phyloP scores from a whole-genome alignment of 805 yeast genomes.

The Saturnispora ahearnii region DNA sequence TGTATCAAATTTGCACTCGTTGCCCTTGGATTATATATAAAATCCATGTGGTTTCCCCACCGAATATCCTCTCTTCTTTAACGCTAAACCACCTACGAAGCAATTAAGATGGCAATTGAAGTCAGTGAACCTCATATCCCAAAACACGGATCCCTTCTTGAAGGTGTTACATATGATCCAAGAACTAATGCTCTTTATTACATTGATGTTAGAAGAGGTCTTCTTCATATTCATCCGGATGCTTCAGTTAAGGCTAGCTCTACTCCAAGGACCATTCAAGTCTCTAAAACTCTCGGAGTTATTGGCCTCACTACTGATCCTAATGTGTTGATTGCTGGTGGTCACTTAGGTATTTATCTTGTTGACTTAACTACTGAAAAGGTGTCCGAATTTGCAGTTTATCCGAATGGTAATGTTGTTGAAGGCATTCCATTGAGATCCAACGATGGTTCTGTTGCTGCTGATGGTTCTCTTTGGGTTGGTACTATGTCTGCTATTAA shows the following conservation, averaged over 20 bases:
- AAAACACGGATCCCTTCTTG: slow-evolving; percentile 42
- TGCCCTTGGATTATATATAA: background rate
- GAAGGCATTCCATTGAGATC: slow-evolving; percentile 40
- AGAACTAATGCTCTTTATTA: slow-evolving; percentile 44
- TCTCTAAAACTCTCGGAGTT: slow-evolving; percentile 52
- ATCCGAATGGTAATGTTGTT: slow-evolving; percentile 29
- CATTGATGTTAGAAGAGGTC: slow-evolving; percentile 38
- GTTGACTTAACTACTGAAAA: slow-evolving; percentile 35
- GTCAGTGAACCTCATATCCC: slow-evolving; percentile 19
- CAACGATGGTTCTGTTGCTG: slow-evolving; percentile 78
- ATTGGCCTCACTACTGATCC: slow-evolving; percentile 56
- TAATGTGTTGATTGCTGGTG: slow-evolving; percentile 50
- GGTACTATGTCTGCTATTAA: slow-evolving; percentile 57
- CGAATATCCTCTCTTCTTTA: background rate
- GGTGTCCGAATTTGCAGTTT: slow-evolving; percentile 32
- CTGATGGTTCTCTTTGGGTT: slow-evolving; percentile 66
- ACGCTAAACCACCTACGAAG: background rate
- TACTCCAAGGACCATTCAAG: slow-evolving; percentile 27
- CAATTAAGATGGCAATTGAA: background rate
- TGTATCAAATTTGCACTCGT: background rate
- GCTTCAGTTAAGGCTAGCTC: slow-evolving; percentile 14
- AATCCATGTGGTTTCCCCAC: background rate
- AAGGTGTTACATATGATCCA: slow-evolving; percentile 58
- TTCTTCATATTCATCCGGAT: slow-evolving; percentile 19
- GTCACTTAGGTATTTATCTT: slow-evolving; percentile 53